These are phyloP conservation scores for Pseudohalonectria lignicola DNA, from an alignment of 2,329 filamentous ascomycete genomes.

Conservation along the genomic window DNA sequence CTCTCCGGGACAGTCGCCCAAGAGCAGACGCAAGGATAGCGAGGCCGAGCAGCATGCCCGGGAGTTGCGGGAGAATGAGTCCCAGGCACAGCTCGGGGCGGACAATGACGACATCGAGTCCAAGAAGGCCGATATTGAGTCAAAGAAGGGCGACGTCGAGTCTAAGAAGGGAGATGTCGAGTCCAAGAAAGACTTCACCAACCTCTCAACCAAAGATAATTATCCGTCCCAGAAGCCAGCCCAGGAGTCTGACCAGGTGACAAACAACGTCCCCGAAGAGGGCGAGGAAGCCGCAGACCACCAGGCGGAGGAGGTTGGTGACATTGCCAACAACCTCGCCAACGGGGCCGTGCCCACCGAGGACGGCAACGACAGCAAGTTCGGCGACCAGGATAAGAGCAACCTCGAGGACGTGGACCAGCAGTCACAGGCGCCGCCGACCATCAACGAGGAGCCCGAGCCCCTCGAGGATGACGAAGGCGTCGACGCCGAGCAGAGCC, in stretches of 20 bases:
- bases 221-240: neutral
- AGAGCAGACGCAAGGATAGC: too few relatives aligned
- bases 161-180: neutral
- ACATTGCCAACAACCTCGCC: too few relatives aligned
- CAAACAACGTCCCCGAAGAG: constrained; percentile 7
- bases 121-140: constrained; percentile 2
- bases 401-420: neutral
- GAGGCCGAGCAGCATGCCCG: too few relatives aligned
- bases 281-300: constrained; percentile 2
- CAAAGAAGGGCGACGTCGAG: neutral
- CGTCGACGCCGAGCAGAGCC: neutral
- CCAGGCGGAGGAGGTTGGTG: neutral
- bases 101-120: neutral
- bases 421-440: neutral
- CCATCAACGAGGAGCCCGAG: neutral
- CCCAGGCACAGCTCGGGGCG: too few relatives aligned
- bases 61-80: too few relatives aligned
- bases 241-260: neutral
- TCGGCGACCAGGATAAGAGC: neutral
- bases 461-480: neutral
- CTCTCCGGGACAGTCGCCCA: too few relatives aligned
- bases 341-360: neutral
- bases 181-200: neutral
- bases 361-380: neutral
- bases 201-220: too few relatives aligned